Percentiles rank a stretch among this genome's conserved stretches.
These are phyloP conservation scores for Saccharum officinarum DNA, from an alignment of 176 grass and related monocot species.

Conservation along the genomic window DNA sequence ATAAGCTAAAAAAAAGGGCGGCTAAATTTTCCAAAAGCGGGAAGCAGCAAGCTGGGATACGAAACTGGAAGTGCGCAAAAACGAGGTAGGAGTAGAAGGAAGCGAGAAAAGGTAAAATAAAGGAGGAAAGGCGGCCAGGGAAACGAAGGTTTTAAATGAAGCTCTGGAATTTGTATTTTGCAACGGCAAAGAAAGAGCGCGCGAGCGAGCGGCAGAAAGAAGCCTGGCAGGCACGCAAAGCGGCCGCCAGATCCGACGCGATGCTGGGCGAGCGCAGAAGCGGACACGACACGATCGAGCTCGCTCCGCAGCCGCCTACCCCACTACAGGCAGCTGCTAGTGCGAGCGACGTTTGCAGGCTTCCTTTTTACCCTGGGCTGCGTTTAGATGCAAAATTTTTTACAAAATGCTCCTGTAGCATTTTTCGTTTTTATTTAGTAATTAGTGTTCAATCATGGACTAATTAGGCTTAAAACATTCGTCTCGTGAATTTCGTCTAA, in stretches of 20 bases:
- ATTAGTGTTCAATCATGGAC: too few relatives aligned
- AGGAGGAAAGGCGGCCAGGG: too few relatives aligned
- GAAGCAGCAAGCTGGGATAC: background rate
- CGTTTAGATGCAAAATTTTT: too few relatives aligned
- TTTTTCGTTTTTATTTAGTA: too few relatives aligned
- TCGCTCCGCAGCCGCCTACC: too few relatives aligned
- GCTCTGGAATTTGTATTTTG: background rate
- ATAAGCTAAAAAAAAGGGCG: background rate
- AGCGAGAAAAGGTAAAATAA: background rate
- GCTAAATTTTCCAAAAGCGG: background rate
- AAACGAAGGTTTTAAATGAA: background rate
- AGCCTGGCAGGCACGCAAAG: conserved; percentile 41
- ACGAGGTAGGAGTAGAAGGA: background rate
- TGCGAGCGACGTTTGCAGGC: too few relatives aligned
- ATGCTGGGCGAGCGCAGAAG: background rate
- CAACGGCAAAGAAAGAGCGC: conserved; percentile 24
- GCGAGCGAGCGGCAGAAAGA: background rate
- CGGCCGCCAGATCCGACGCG: conserved; percentile 19
- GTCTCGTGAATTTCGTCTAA: too few relatives aligned
- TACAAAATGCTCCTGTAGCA: too few relatives aligned
- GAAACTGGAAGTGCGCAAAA: background rate
- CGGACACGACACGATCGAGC: background rate
- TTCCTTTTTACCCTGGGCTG: background rate
- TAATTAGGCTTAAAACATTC: too few relatives aligned
- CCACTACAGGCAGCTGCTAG: background rate